These are phyloP conservation scores for Lotmaria passim DNA, from an alignment of 208 protist species.

Conservation along the genomic window DNA sequence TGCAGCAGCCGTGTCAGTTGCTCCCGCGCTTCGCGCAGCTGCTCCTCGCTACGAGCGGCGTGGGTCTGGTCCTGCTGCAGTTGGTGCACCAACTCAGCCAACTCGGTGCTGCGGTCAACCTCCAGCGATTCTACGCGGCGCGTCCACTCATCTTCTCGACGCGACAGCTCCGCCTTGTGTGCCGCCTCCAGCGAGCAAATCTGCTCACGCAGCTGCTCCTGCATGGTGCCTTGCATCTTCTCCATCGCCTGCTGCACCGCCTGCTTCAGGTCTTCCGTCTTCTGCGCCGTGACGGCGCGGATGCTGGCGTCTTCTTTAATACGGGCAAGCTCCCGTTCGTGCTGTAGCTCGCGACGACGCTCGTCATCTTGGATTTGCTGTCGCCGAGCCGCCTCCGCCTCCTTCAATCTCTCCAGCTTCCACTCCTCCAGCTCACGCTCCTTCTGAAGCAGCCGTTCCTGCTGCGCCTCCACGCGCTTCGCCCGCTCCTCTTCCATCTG, in stretches of 20 bases:
- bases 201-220: slow-evolving; percentile 46
- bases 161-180: slow-evolving; percentile 31
- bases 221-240: slow-evolving; percentile 41
- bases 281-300: slow-evolving; percentile 30
- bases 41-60: slow-evolving; percentile 48
- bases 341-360: slow-evolving; percentile 63
- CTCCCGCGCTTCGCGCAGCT: slow-evolving; percentile 65
- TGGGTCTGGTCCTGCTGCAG: slow-evolving; percentile 61
- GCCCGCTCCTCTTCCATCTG: slow-evolving; percentile 65
- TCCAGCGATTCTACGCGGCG: slow-evolving; percentile 43
- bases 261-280: slow-evolving; percentile 44
- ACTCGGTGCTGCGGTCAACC: slow-evolving; percentile 53
- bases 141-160: slow-evolving; percentile 55
- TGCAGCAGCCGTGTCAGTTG: slow-evolving; percentile 54
- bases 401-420: slow-evolving; percentile 69
- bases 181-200: slow-evolving; percentile 39
- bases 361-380: slow-evolving; percentile 69
- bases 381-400: slow-evolving; percentile 54
- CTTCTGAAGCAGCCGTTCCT: slow-evolving; percentile 68
- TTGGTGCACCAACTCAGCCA: slow-evolving; percentile 55
- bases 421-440: slow-evolving; percentile 86
- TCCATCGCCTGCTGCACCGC: slow-evolving; percentile 43
- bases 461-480: slow-evolving; percentile 67
- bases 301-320: slow-evolving; percentile 66
- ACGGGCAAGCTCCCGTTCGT: slow-evolving; percentile 74